Evolutionary conservation across 768 basidiomycete species (phyloP), one percentile per base, ranked within the genome.

Genomic region (Agrocybe pediades): DNA sequence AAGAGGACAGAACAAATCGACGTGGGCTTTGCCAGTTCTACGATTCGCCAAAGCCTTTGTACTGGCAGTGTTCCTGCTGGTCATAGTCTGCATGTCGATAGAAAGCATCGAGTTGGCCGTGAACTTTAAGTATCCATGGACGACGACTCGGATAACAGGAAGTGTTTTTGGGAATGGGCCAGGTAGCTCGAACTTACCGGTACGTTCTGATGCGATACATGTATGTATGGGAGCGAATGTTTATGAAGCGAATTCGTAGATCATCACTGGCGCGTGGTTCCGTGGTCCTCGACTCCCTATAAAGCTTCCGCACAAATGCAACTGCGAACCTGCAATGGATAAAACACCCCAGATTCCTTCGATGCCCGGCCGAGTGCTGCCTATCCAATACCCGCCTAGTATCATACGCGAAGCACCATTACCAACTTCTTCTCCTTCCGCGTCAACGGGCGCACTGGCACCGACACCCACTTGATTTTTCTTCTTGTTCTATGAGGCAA

Each of bases 71-170:
- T 20, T 65, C 4, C 47, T 63, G 16, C 40, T 65, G 21, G 11
- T 62, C 23, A 19, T 67, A 8, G 66, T 65, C 65, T 52, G 55
- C 0, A 30, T 59, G 20, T 57, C 67, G 47, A 16, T 66, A 17
- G 58, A 64, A 9, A 62, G 47, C 15, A 13, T 65, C 6, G 49
- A 58, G 3, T 17, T 61, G 41, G 30, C 24, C 25, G 21, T 36
- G 40, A 23, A 46, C 41, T 24, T 24, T 2, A 30, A 26, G 11
- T 19, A n/a, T 13, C 43, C 21, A 43, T 15, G 39, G 20, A 7
- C 9, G 33, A 16, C 9, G 20, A 20, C 19, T 26, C 21, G 20
- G 24, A 49, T 15, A 16, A 24, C 13, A 21, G 45, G 41, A 21
- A 25, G 16, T 25, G 3, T 51, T 29, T 15, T 24, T 40, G n/a